Evolutionary conservation across 192 early-diverging fungal genomes (phyloP), one percentile per base, ranked within the genome.

Genomic region (Thamnidium elegans): DNA sequence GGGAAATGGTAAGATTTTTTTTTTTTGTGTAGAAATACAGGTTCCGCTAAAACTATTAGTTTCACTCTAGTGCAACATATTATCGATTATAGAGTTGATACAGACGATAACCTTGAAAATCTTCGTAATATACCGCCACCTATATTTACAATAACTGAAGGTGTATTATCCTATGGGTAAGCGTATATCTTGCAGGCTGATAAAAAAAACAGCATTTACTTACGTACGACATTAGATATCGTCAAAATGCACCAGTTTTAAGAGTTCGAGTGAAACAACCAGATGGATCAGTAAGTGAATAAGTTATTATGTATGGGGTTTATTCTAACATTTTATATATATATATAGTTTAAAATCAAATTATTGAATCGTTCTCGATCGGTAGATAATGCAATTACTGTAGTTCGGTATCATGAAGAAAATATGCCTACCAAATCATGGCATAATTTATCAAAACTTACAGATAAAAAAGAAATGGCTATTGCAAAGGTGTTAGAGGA

Each of bases 91-190:
- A 56, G 58, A 39, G 50, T 72, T 60, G 30, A 52, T 21, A 20
- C 7, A 5, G 77, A 79, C 55, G 63, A 72, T 50, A 71, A 68
- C 31, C 67, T 59, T 30, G 55, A 62, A 20, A 58, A 79, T 63
- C 56, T 79, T 36, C 72, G 72, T 6, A 70, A 73, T 44, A 72
- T 88, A 46, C 86, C 86, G 1, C 85, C 87, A 39, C 87, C 88
- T 9, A 30, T 70, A 14, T 87, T 89, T 50, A 77, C 79, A 10
- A 60, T 73, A 31, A 64, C 68, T 4, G 83, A 86, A 52, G 77
- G 75, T 63, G 80, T 86, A 10, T 71, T 65, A 34, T 66, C 73
- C 19, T 89, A 89, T 63, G 72, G 79, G 81, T 87, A 70, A 45
- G 64, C 39, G 13, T 2, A 9, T 23, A 43, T 45, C 0, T 43